Evolutionary conservation across 257 asterid genomes (phyloP).

Genomic region (Solanum stenotomum): DNA sequence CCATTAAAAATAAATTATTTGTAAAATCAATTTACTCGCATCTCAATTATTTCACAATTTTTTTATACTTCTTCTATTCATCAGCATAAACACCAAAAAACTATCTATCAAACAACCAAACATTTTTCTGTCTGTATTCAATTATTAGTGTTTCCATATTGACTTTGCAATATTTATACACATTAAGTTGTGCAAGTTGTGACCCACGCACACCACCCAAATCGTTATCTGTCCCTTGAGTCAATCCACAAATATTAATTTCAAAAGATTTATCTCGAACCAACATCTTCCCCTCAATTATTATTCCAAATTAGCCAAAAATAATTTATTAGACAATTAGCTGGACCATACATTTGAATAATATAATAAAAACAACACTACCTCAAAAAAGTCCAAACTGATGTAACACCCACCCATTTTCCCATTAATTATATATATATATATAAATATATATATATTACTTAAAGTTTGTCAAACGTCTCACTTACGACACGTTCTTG

Average conservation of each 20-base stretch:
- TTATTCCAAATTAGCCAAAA: not conserved
- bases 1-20: not conserved
- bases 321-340: not conserved
- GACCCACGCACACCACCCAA: not conserved
- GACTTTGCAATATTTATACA: conserved; percentile 5
- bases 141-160: not conserved
- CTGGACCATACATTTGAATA: not conserved
- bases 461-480: conserved; percentile 5
- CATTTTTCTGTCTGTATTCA: not conserved
- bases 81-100: not conserved
- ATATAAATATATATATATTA: not conserved
- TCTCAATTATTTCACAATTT: not conserved
- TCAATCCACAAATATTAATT: not conserved
- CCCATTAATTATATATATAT: not conserved
- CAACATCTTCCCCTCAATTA: conserved; percentile 1
- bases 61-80: not conserved
- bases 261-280: not conserved
- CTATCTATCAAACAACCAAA: not conserved
- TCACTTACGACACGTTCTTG: conserved; percentile 15
- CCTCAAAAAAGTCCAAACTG: not conserved
- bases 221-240: not conserved
- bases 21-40: not conserved
- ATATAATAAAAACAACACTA: not conserved
- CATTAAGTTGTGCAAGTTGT: not conserved
- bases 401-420: not conserved